phyloP scores from a whole-genome alignment of 805 yeast genomes.

The Yamadazyma ubonensis region DNA sequence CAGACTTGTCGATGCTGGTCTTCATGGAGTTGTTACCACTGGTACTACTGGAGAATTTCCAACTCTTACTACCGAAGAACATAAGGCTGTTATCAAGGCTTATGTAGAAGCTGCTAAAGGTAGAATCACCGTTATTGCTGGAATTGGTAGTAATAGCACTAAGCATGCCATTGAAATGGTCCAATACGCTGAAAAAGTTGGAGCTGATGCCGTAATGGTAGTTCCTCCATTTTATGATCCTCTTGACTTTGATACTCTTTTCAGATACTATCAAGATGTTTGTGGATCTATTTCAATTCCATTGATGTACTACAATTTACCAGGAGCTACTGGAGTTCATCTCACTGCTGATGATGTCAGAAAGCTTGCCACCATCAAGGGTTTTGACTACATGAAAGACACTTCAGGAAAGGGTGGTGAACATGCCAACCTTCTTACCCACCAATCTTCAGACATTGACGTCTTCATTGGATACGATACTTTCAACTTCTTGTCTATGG shows the following conservation, averaged over 20 bases:
- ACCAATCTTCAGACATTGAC: constrained; percentile 10
- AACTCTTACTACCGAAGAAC: constrained; percentile 15
- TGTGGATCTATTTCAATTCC: constrained; percentile 17
- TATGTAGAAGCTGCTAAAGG: constrained; percentile 16
- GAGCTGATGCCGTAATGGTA: constrained; percentile 17
- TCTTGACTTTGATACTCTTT: constrained; percentile 14
- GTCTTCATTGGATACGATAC: constrained; percentile 17
- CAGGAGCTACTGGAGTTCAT: constrained; percentile 17
- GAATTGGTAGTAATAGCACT: constrained; percentile 17
- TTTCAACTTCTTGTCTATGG: constrained; percentile 15
- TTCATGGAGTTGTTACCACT: constrained; percentile 16
- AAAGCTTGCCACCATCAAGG: constrained; percentile 15
- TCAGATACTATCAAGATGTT: constrained; percentile 14
- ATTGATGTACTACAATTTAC: constrained; percentile 17
- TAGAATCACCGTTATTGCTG: constrained; percentile 16
- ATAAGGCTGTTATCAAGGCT: constrained; percentile 15
- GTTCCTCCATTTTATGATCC: constrained; percentile 18
- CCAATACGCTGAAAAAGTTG: constrained; percentile 14
- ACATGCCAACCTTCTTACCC: constrained; percentile 15
- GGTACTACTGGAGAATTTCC: constrained; percentile 19
- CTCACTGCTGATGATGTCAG: constrained; percentile 15
- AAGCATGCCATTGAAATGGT: constrained; percentile 16
- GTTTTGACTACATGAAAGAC: constrained; percentile 16
- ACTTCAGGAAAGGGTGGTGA: constrained; percentile 14
- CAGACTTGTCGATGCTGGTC: constrained; percentile 14